Base-by-base conservation (phyloP, 768 basidiomycete species). In the Suillus subalutaceus region DNA sequence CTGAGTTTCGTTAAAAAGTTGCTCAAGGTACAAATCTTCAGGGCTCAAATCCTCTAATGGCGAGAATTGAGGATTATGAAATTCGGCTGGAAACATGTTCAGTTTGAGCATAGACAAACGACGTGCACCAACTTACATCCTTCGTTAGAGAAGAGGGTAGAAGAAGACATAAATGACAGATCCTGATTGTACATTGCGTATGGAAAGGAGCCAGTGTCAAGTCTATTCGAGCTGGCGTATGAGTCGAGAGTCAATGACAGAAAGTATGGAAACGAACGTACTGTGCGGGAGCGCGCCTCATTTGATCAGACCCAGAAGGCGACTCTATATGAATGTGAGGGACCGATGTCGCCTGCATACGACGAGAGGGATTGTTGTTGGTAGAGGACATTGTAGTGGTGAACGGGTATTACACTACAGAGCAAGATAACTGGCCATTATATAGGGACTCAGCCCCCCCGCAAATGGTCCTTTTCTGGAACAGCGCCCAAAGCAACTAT, bases 251-350 rank as follows among this genome's bases (percentile, higher is more conserved):
- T 41, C 6, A 12, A 26, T 20, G 40, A 41, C 8, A 41, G 38
- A 26, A 15, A 41, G 58, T 30, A 59, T 3, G 10, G 16, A 26
- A 23, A 30, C 16, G 12, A 59, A 59, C 23, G 16, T 41, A 59
- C 55, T n/a, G 55, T 13, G 35, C 1, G 6, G 32, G 35, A 56
- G 35, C 26, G 3, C 16, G 40, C 26, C 58, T 20, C 26, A 10
- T 6, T 59, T 41, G 58, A 18, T 41, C 58, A 10, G 58, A 59
- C 8, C 10, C 10, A 16, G 58, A 30, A 41, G 58, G 58, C 18
- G 40, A 59, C 9, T 59, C 58, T 10, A 59, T 6, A 12, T 41
- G 58, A 30, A 59, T 59, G 16, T 59, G 40, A 41, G 58, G 58
- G 40, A 59, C 38, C 20, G 55, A 13, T 56, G 10, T 13, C 6